Base-by-base conservation (phyloP, 2,329 filamentous ascomycete species). In the Sclerotinia spermophila region DNA sequence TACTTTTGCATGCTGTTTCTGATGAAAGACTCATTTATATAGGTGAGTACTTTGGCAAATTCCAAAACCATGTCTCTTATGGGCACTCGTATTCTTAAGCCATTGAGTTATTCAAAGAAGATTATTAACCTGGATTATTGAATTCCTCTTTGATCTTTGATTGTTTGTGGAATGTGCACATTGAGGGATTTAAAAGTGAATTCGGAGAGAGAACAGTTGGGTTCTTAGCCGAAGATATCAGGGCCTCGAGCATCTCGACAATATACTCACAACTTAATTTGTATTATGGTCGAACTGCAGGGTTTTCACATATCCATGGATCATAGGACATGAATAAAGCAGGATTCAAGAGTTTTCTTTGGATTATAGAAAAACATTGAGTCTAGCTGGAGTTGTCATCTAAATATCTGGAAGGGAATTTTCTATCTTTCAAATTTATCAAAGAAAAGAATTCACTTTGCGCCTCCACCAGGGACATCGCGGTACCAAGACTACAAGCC, bases 221-320 rank as follows among this genome's bases (percentile, higher is more conserved):
- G 7, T 27, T 19, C 24, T 27, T 19, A 17, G 15, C 15, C n/a
- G 15, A 40, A 27, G 24, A 59, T 3, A 15, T 59, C 3, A 27
- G 27, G 8, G 19, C 8, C 35, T 40, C 35, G 2, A 59, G 6
- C 5, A 38, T 19, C 24, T 38, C 5, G 27, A 51, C 24, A 59
- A n/a, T 35, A n/a, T 8, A 13, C 6, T 33, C 10, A 1, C 56
- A 21, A 38, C 33, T 38, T 59, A 24, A 8, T 38, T n/a, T 38
- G 1, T 38, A 17, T 1, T 5, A 2, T 53, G 2, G 1, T 53
- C 48, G 6, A 53, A 3, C 13, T 44, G 8, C 4, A 30, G 1
- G 10, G 13, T 61, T 5, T 33, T 33, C 1, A 33, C 11, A 2
- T 8, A 21, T 10, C 0, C 8, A 3, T 15, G 13, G 15, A 1